phyloP scores from a whole-genome alignment of 768 basidiomycete species.

The Psilocybe cubensis region DNA sequence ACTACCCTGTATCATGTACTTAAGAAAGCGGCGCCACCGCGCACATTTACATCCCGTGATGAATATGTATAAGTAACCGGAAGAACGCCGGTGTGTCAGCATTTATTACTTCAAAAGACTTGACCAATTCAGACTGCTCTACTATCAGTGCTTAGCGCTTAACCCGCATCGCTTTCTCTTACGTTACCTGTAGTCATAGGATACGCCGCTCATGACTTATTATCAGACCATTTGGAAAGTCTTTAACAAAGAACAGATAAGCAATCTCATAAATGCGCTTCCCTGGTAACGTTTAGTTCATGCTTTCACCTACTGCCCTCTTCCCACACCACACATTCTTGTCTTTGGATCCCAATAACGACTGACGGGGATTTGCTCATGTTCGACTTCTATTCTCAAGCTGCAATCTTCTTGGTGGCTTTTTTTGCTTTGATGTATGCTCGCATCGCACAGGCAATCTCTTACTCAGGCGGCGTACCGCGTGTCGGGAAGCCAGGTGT shows the following conservation, averaged over 20 bases:
- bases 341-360: conserved; percentile 4
- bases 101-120: not conserved
- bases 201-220: not conserved
- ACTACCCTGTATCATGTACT: no score
- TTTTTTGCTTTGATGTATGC: conserved; percentile 24
- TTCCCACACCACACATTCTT: conserved; percentile 17
- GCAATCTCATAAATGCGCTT: conserved; percentile 5
- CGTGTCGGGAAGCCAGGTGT: conserved; percentile 36
- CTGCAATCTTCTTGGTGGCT: conserved; percentile 16
- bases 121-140: not conserved
- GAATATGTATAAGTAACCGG: not conserved
- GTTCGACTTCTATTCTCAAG: conserved; percentile 22
- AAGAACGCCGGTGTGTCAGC: not conserved
- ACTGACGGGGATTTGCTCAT: conserved; percentile 1
- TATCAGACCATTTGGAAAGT: not conserved
- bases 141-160: not conserved
- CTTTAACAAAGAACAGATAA: not conserved
- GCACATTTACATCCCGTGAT: not conserved
- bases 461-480: conserved; percentile 34
- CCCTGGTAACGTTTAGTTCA: not conserved
- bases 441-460: conserved; percentile 29
- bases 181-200: not conserved
- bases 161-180: not conserved
- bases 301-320: not conserved
- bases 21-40: not conserved